Evolutionary conservation across 2,329 filamentous ascomycete species (phyloP), one percentile per base, ranked within the genome.

Genomic region (Thielaviopsis punctulata): DNA sequence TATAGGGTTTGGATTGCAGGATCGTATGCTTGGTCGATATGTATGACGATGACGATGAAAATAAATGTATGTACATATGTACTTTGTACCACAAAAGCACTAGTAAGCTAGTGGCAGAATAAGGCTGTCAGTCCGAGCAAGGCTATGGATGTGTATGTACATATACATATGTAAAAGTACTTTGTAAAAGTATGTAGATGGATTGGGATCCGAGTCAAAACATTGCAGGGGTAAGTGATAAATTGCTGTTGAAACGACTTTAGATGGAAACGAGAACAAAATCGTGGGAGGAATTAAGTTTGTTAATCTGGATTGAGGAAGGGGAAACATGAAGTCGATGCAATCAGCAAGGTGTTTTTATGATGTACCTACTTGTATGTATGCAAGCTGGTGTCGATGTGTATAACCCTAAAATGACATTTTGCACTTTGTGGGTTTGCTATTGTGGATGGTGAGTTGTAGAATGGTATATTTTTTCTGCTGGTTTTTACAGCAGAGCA

Each of bases 51-150:
- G 36, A 19, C n/a, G n/a, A 41, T 41, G 36, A 19, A 41, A 41
- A 39, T 41, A 41, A n/a, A 7, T 41, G 36, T 18, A 4, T 7
- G 13, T 36, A 12, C 13, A 12, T 36, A 8, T 36, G 30, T 36
- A 15, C 30, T 36, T n/a, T 36, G 30, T 36, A 12, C 15, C n/a
- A 6, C n/a, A 7, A 18, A n/a, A 9, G 36, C n/a, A 19, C 36
- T 15, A 41, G 4, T 18, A 41, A 47, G 45, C 45, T 47, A 19
- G 21, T 23, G 24, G 18, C n/a, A 21, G 3, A 49, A 27, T 43
- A 51, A 51, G 44, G 44, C 50, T 52, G 50, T 19, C 36, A n/a
- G 27, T 15, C 13, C 22, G 18, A 24, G 21, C 50, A 27, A 52
- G 50, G 50, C 50, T 52, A 30, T 41, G 30, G 21, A 33, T 25